These are phyloP conservation scores for Rubus idaeus DNA, from an alignment of 306 rosid genomes.

Conservation along the genomic window DNA sequence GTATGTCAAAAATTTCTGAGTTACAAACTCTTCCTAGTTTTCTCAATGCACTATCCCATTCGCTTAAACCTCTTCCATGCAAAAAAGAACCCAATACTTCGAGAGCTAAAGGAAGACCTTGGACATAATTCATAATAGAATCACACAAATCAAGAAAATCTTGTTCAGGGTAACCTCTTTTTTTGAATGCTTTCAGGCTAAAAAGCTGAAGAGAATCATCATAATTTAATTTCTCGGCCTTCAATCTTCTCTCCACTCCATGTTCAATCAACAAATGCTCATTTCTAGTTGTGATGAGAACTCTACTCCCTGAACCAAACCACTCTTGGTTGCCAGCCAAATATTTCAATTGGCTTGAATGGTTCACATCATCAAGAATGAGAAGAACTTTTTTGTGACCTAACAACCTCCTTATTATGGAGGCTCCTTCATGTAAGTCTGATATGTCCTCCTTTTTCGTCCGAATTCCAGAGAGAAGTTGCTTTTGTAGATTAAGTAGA, in stretches of 20 bases:
- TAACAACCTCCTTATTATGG: not conserved
- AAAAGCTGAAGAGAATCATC: constrained; percentile 18
- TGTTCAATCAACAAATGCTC: constrained; percentile 13
- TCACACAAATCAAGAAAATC: not conserved
- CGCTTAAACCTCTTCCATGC: not conserved
- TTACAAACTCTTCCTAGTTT: not conserved
- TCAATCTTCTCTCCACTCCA: constrained; percentile 14
- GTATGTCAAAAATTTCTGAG: not conserved
- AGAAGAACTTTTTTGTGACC: not conserved
- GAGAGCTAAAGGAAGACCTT: not conserved
- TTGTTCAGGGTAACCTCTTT: not conserved
- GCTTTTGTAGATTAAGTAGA: constrained; percentile 1
- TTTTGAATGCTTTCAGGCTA: not conserved
- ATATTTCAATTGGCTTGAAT: constrained; percentile 1
- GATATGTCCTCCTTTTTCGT: not conserved
- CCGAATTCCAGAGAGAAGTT: not conserved
- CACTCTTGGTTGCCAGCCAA: constrained; percentile 17
- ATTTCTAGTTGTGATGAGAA: constrained; percentile 22
- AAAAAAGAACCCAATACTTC: not conserved
- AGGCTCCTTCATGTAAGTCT: not conserved
- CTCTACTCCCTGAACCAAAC: constrained; percentile 20
- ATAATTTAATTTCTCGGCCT: not conserved
- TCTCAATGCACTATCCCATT: not conserved
- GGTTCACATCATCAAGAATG: constrained; percentile 21
- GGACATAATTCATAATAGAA: not conserved